Evolutionary conservation across 805 yeast species (phyloP).

Genomic region (Schwanniomyces yamadae): DNA sequence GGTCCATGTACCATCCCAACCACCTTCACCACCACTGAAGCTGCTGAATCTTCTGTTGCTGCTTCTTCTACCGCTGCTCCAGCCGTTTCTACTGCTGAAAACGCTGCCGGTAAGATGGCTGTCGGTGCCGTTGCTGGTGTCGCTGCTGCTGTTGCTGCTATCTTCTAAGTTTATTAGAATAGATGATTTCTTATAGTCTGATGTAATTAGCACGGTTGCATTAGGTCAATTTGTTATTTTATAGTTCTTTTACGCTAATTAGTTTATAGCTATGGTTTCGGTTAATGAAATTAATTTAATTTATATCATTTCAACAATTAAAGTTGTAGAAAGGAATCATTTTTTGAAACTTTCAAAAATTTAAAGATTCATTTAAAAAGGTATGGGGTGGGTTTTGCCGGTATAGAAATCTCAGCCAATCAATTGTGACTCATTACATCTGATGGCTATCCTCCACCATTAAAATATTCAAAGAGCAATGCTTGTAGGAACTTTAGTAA

Average conservation of each 20-base stretch:
- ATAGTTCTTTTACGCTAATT: constrained; percentile 1
- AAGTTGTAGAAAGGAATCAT: too few relatives aligned
- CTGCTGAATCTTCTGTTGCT: constrained; percentile 11
- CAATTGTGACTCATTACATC: too few relatives aligned
- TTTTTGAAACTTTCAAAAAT: too few relatives aligned
- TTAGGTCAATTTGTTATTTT: background rate
- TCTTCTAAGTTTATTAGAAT: constrained; percentile 32
- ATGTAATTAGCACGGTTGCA: constrained; percentile 2
- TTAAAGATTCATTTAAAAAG: too few relatives aligned
- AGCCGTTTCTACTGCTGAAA: constrained; percentile 26
- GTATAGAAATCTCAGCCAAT: too few relatives aligned
- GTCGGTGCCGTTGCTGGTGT: constrained; percentile 53
- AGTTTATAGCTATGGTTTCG: constrained; percentile 3
- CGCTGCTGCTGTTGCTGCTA: constrained; percentile 50
- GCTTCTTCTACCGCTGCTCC: constrained; percentile 14
- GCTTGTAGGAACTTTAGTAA: too few relatives aligned
- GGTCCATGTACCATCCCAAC: constrained; percentile 78
- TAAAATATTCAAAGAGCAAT: too few relatives aligned
- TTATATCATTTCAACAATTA: too few relatives aligned
- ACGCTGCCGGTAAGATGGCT: constrained; percentile 44
- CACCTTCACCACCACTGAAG: constrained; percentile 31
- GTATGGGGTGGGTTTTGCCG: too few relatives aligned
- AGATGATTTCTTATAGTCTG: background rate
- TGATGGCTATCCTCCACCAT: too few relatives aligned
- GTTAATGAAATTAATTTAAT: constrained; percentile 2